phyloP scores from a whole-genome alignment of 495 filamentous ascomycete species.

The Letharia lupina region DNA sequence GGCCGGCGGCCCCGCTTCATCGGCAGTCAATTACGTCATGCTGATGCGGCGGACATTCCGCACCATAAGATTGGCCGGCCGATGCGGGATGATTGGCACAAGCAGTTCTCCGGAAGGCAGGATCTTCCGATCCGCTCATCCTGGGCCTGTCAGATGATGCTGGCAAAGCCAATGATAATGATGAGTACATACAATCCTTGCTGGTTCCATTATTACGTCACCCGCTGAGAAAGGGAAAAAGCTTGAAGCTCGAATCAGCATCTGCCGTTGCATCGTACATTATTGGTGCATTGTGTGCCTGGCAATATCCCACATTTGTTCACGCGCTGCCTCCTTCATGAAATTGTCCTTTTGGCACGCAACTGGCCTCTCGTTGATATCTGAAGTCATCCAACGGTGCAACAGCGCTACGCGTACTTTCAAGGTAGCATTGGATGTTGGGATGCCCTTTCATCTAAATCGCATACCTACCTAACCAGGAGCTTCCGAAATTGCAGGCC shows the following conservation, averaged over 20 bases:
- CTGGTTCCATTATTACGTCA: not conserved
- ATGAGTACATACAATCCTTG: not conserved
- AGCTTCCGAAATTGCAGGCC: not conserved
- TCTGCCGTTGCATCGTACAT: not conserved
- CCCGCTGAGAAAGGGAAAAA: not conserved
- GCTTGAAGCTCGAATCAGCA: not conserved
- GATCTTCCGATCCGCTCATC: not conserved
- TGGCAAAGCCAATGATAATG: not conserved
- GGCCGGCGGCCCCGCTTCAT: not conserved
- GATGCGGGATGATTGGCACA: not conserved
- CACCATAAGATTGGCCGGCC: too few relatives aligned
- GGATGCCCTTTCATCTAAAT: not conserved
- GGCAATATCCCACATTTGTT: too few relatives aligned
- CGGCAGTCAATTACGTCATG: too few relatives aligned
- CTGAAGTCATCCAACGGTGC: not conserved
- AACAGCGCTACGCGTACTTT: not conserved
- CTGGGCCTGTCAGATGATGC: not conserved
- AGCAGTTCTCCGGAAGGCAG: not conserved
- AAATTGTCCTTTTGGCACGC: not conserved
- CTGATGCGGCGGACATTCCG: too few relatives aligned
- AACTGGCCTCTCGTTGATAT: too few relatives aligned
- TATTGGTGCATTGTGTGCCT: too few relatives aligned
- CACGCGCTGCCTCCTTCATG: too few relatives aligned
- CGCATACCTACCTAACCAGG: not conserved
- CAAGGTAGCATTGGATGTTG: not conserved